Conservation (phyloP, 345 rosid genomes). For the Camelina laxa region DNA sequence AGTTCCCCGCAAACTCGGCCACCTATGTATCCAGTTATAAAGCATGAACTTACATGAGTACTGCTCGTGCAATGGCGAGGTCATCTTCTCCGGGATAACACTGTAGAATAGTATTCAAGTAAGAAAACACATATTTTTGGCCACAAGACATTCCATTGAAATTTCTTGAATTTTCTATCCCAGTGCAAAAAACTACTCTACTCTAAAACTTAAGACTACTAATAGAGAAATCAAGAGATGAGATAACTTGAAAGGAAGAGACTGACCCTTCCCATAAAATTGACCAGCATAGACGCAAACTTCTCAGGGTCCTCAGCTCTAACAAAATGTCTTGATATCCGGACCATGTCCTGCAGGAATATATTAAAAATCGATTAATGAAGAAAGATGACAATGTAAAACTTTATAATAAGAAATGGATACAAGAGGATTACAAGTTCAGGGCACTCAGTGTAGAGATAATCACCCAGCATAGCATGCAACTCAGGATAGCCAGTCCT, state of each 20-base stretch:
- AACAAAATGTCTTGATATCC: slow-evolving; percentile 82
- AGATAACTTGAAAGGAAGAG: neutral
- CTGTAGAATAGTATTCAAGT: slow-evolving; percentile 53
- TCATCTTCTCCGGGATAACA: slow-evolving; percentile 99
- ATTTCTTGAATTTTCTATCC: slow-evolving; percentile 11
- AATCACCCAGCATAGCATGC: slow-evolving; percentile 89
- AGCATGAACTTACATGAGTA: slow-evolving; percentile 63
- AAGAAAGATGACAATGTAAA: neutral
- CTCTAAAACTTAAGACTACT: neutral
- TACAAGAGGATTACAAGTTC: slow-evolving; percentile 65
- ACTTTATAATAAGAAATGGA: neutral
- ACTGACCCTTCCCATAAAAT: slow-evolving; percentile 90
- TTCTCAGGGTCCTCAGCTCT: slow-evolving; percentile 73
- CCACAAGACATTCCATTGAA: slow-evolving; percentile 4
- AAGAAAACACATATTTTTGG: neutral
- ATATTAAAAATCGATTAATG: slow-evolving; percentile 8
- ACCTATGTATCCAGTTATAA: slow-evolving; percentile 3
- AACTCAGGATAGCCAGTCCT: slow-evolving; percentile 72
- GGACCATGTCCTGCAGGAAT: slow-evolving; percentile 81
- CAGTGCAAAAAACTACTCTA: slow-evolving; percentile 6
- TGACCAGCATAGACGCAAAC: slow-evolving; percentile 75
- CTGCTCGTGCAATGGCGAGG: slow-evolving; percentile 81
- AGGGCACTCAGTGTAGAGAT: slow-evolving; percentile 83
- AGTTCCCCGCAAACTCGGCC: slow-evolving; percentile 1
- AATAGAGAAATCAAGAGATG: slow-evolving; percentile 14